phyloP scores from a whole-genome alignment of 2,329 filamentous ascomycete species.

The Scolecobasidium constrictum region DNA sequence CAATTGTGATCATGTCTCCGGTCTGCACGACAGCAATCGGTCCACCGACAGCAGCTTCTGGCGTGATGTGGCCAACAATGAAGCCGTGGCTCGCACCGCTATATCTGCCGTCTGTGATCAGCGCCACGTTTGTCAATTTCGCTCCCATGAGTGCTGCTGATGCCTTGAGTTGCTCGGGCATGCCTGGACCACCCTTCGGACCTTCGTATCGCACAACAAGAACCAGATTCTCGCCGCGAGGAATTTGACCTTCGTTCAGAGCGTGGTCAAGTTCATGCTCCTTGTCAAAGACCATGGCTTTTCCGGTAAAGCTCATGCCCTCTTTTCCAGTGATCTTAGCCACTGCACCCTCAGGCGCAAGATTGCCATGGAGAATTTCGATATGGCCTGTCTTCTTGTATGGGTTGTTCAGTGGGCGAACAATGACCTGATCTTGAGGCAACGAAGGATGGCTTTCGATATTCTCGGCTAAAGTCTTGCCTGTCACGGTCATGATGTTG shows the following conservation, averaged over 20 bases:
- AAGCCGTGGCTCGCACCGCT: slow-evolving; percentile 83
- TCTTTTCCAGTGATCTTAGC: slow-evolving; percentile 97
- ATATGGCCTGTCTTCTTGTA: slow-evolving; percentile 83
- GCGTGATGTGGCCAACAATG: slow-evolving; percentile 86
- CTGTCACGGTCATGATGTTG: slow-evolving; percentile 68
- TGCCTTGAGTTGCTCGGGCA: slow-evolving; percentile 90
- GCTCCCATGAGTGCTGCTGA: slow-evolving; percentile 89
- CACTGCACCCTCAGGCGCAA: slow-evolving; percentile 80
- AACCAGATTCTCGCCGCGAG: slow-evolving; percentile 70
- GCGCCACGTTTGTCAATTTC: slow-evolving; percentile 71
- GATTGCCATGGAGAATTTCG: slow-evolving; percentile 76
- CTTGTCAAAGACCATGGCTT: slow-evolving; percentile 76
- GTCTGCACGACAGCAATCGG: slow-evolving; percentile 74
- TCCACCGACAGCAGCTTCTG: slow-evolving; percentile 80
- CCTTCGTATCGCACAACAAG: slow-evolving; percentile 89
- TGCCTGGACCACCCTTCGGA: slow-evolving; percentile 84
- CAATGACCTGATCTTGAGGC: slow-evolving; percentile 69
- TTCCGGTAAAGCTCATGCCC: slow-evolving; percentile 69
- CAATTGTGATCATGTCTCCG: slow-evolving; percentile 77
- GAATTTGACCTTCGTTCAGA: slow-evolving; percentile 58
- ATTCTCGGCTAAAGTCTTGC: slow-evolving; percentile 74
- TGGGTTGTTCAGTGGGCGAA: slow-evolving; percentile 67
- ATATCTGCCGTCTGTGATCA: slow-evolving; percentile 89
- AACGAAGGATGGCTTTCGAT: slow-evolving; percentile 66
- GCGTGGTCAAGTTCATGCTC: slow-evolving; percentile 69